A percentile compares a stretch with the other conserved stretches of the same genome.
These are phyloP conservation scores for Chytriomyces sp. DNA, from an alignment of 192 early-diverging fungal species.

Conservation along the genomic window DNA sequence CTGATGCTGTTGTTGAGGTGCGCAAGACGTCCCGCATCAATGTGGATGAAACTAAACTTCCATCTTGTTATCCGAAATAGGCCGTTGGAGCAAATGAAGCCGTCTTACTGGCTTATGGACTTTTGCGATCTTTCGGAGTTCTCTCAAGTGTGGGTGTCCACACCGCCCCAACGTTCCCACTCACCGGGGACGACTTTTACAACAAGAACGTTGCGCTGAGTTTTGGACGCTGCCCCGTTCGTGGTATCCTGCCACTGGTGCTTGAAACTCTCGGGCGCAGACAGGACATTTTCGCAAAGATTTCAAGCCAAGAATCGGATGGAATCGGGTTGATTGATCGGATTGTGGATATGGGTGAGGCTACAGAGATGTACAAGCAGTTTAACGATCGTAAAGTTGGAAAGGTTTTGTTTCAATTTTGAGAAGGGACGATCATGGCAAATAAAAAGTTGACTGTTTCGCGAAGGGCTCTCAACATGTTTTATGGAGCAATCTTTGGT, in stretches of 20 bases:
- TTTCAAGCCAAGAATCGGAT: slow-evolving; percentile 37
- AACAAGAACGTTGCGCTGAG: slow-evolving; percentile 62
- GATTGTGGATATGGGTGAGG: slow-evolving; percentile 45
- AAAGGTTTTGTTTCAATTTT: slow-evolving; percentile 47
- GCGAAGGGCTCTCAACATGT: too few relatives aligned
- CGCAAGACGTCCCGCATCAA: background rate
- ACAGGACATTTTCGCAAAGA: slow-evolving; percentile 45
- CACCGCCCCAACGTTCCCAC: slow-evolving; percentile 54
- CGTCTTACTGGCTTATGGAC: slow-evolving; percentile 47
- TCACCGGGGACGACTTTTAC: slow-evolving; percentile 58
- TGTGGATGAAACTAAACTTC: background rate
- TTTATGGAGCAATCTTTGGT: too few relatives aligned
- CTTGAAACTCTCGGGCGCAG: slow-evolving; percentile 36
- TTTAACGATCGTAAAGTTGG: slow-evolving; percentile 51
- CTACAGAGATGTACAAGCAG: slow-evolving; percentile 52
- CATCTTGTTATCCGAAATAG: background rate
- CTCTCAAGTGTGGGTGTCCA: slow-evolving; percentile 63
- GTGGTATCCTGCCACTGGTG: slow-evolving; percentile 50
- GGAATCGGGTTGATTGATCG: slow-evolving; percentile 40
- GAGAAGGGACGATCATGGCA: background rate
- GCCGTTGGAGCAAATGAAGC: slow-evolving; percentile 54
- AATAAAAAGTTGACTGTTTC: too few relatives aligned
- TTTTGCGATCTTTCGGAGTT: slow-evolving; percentile 57
- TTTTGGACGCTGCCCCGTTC: slow-evolving; percentile 59
- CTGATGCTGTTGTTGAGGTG: slow-evolving; percentile 19